Evolutionary conservation across 2,329 filamentous ascomycete species (phyloP).

Genomic region (Periconia sp.): DNA sequence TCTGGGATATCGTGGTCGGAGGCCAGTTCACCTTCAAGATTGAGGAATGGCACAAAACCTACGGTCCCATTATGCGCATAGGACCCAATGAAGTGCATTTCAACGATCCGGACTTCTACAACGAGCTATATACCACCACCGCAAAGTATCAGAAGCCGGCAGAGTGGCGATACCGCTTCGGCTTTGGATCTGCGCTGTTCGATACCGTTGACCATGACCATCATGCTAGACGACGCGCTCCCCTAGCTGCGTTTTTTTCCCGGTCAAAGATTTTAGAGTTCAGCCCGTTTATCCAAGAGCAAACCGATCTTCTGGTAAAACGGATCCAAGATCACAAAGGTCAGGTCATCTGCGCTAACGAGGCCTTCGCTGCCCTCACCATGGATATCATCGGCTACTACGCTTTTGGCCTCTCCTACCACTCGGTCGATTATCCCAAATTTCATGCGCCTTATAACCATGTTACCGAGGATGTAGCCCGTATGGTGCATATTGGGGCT

Average conservation of each 20-base stretch:
- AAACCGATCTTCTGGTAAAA: neutral
- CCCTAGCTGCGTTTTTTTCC: neutral
- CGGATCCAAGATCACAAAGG: neutral
- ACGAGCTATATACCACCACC: too few species aligned
- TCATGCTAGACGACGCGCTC: constrained; percentile 6
- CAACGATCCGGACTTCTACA: too few species aligned
- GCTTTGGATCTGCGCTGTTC: constrained; percentile 7
- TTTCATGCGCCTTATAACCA: too few species aligned
- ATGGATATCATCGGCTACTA: neutral
- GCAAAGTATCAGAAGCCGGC: neutral
- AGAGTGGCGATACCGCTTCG: neutral
- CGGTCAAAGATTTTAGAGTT: neutral
- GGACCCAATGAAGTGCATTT: too few species aligned
- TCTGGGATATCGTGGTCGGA: neutral
- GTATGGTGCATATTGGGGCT: too few species aligned
- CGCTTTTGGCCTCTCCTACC: neutral
- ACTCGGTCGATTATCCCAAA: too few species aligned
- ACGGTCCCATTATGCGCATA: neutral
- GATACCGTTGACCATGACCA: constrained; percentile 13
- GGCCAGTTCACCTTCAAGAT: neutral
- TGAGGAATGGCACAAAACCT: neutral
- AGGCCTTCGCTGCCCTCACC: neutral
- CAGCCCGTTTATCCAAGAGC: neutral
- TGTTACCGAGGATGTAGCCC: too few species aligned
- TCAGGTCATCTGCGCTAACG: neutral